Conservation (phyloP, 208 protist species). For the Leishmania guyanensis region DNA sequence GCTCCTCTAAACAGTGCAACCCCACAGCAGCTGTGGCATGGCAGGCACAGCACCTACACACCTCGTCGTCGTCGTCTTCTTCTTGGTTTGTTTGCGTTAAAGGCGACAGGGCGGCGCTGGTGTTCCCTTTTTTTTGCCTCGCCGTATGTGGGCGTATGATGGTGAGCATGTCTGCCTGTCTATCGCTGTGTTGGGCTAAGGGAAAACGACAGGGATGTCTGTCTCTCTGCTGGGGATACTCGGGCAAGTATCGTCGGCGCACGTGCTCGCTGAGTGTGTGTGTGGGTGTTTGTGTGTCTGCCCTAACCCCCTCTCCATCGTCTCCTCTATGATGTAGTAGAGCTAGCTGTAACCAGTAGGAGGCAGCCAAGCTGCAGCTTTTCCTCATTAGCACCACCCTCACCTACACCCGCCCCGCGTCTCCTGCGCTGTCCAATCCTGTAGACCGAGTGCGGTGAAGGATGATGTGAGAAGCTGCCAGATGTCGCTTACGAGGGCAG, state of each 20-base stretch:
- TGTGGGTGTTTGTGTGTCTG: neutral
- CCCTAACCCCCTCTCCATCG: neutral
- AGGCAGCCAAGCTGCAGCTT: neutral
- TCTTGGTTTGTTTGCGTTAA: neutral
- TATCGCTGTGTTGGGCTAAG: neutral
- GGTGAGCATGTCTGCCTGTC: neutral
- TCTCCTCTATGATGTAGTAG: neutral
- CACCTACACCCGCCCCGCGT: neutral
- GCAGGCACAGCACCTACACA: neutral
- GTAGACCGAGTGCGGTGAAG: neutral
- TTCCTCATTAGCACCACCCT: neutral
- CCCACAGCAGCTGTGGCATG: neutral
- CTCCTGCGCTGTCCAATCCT: neutral
- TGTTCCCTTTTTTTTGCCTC: neutral
- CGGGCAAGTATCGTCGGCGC: neutral
- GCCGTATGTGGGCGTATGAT: neutral
- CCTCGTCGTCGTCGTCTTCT: neutral
- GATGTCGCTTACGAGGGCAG: neutral
- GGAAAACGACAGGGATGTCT: neutral
- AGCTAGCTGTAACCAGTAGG: neutral
- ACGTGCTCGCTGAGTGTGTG: neutral
- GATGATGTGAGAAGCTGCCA: neutral
- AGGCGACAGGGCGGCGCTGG: neutral
- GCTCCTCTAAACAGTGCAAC: slow-evolving; percentile 52
- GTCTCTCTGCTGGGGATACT: neutral